Base-by-base conservation (phyloP, 306 rosid species). In the Abrus precatorius region DNA sequence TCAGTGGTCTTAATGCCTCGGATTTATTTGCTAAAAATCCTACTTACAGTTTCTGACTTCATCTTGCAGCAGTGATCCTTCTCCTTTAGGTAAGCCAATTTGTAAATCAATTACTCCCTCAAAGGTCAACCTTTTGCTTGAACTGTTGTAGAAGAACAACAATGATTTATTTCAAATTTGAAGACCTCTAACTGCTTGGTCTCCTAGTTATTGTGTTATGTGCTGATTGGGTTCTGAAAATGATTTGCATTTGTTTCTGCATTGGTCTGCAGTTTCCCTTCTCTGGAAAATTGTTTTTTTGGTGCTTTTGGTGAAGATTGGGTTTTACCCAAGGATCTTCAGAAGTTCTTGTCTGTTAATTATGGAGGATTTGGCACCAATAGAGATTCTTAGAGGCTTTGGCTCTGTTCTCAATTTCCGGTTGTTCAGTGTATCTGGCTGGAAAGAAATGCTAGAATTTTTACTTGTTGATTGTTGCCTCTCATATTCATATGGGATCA, bases 151-250 rank as follows among this genome's bases (percentile, higher is more conserved):
- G 52, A 47, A 2, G 12, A 34, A 62, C 34, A 62, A 1, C 10
- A 62, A 41, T 12, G 28, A 60, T 60, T 11, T 1, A 63, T 10
- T 34, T 63, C 69, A 63, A 63, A 14, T 40, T 64, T 10, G 3
- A 64, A 64, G 45, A 14, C n/a, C 33, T 65, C 50, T 65, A n/a
- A 63, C 2, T 34, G 33, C 29, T 29, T 28, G 38, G 50, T 40
- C 50, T 65, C 50, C 50, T 38, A n/a, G 8, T 6, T 41, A 63
- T 40, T 14, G 52, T 40, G 32, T 41, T 12, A 63, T 63, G 11
- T n/a, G 27, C 69, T 34, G 48, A 13, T 43, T 63, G 48, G 7
- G 47, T 38, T 64, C n/a, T 41, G 72, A 64, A 66, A 20, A 66
- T 66, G 53, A 0, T 41, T 66, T 41, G 41, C 53, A 41, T 41